These are phyloP conservation scores for Podaxis sp. DNA, from an alignment of 768 basidiomycete species.

Conservation along the genomic window DNA sequence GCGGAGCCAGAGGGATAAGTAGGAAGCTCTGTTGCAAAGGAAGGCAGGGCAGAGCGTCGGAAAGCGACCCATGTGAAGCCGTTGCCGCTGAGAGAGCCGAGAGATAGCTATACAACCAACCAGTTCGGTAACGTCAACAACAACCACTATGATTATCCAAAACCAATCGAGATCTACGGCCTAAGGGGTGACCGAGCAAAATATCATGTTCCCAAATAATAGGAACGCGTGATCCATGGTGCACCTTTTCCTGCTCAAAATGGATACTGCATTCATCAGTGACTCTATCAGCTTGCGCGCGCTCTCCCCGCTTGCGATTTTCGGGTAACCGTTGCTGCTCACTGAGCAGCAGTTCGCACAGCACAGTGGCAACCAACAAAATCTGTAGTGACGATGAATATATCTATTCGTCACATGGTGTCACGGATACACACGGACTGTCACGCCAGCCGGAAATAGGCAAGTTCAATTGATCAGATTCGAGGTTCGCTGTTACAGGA, in stretches of 20 bases:
- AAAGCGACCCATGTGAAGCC: slow-evolving; percentile 11
- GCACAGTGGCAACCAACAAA: slow-evolving; percentile 13
- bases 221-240: slow-evolving; percentile 12
- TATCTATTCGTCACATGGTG: background rate
- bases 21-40: slow-evolving; percentile 21
- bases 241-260: background rate
- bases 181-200: slow-evolving; percentile 6
- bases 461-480: slow-evolving; percentile 1
- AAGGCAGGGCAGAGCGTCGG: slow-evolving; percentile 21
- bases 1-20: slow-evolving; percentile 22
- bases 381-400: background rate
- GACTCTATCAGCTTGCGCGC: slow-evolving; percentile 2
- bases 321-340: slow-evolving; percentile 2
- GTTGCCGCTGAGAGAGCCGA: slow-evolving; percentile 15
- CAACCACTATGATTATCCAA: slow-evolving; percentile 9
- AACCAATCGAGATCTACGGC: slow-evolving; percentile 7
- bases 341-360: slow-evolving; percentile 3
- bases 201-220: slow-evolving; percentile 5
- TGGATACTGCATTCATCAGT: background rate
- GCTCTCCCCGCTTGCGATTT: slow-evolving; percentile 2
- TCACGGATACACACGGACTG: background rate
- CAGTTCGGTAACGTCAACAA: slow-evolving; percentile 14
- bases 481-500: background rate
- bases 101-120: slow-evolving; percentile 5
- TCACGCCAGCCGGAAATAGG: background rate